phyloP scores from a whole-genome alignment of 1,284 basidiomycete species.

The Leccinum variabile region DNA sequence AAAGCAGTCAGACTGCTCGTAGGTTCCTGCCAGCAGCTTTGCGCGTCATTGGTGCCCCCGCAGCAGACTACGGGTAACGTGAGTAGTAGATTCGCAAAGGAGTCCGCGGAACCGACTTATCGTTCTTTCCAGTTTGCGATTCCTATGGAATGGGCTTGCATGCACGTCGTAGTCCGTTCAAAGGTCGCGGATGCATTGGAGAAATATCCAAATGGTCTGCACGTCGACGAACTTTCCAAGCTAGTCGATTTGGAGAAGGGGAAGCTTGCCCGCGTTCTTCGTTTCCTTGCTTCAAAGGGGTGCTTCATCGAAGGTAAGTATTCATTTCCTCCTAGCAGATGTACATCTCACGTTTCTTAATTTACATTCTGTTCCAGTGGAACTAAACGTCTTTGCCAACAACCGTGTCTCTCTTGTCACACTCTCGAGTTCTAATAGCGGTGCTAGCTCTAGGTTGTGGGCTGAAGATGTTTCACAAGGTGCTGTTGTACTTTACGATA shows the following conservation, averaged over 20 bases:
- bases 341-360: neutral
- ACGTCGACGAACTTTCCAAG: conserved; percentile 24
- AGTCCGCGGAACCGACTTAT: neutral
- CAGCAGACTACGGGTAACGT: conserved; percentile 27
- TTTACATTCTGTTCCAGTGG: conserved; percentile 16
- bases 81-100: neutral
- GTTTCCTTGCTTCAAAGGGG: conserved; percentile 34
- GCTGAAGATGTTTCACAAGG: conserved; percentile 20
- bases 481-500: conserved; percentile 25
- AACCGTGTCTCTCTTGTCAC: conserved; percentile 33
- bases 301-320: conserved; percentile 34
- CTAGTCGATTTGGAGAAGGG: conserved; percentile 27
- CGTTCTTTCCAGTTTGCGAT: conserved; percentile 18
- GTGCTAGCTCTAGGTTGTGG: conserved; percentile 12
- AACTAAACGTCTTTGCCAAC: conserved; percentile 28
- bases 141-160: conserved; percentile 31
- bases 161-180: conserved; percentile 22
- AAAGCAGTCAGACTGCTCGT: conserved; percentile 32
- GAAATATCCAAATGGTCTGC: conserved; percentile 28
- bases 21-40: conserved; percentile 31
- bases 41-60: conserved; percentile 30
- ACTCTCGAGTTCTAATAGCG: conserved; percentile 13
- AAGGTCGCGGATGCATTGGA: conserved; percentile 29
- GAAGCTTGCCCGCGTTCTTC: conserved; percentile 35
- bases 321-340: too few species aligned